Evolutionary conservation across 2,329 filamentous ascomycete genomes (phyloP).

Genomic region (Sarocladium strictum): DNA sequence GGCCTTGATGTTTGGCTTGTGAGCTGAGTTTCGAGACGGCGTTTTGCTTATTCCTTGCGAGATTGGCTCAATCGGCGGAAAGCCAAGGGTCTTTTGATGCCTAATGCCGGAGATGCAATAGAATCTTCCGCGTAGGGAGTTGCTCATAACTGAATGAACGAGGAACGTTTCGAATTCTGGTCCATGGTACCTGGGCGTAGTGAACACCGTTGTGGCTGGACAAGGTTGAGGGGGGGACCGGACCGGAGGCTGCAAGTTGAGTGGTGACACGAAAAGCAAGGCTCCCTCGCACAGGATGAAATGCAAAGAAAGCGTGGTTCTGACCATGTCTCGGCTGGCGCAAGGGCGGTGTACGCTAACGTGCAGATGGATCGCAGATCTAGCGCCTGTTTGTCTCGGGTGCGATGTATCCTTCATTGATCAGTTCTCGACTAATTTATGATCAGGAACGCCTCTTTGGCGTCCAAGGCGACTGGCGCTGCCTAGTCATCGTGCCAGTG

Average conservation of each 20-base stretch:
- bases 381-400: neutral
- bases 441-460: neutral
- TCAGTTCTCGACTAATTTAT: neutral
- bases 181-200: too few relatives aligned
- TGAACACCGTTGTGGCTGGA: too few relatives aligned
- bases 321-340: neutral
- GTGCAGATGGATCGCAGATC: neutral
- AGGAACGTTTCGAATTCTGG: too few relatives aligned
- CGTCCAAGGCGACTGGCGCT: too few relatives aligned
- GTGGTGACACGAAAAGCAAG: neutral
- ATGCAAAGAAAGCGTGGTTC: neutral
- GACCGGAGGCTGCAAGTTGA: neutral
- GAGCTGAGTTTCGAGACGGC: neutral
- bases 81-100: neutral
- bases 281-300: neutral
- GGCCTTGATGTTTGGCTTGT: neutral
- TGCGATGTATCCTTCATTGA: neutral
- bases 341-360: neutral
- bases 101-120: too few relatives aligned
- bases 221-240: neutral
- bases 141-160: too few relatives aligned
- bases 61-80: neutral
- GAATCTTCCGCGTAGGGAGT: too few relatives aligned
- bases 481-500: too few relatives aligned
- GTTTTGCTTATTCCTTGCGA: neutral